Base-by-base conservation (phyloP, 2,329 filamentous ascomycete genomes). In the Graphiopsis chlorocephala region DNA sequence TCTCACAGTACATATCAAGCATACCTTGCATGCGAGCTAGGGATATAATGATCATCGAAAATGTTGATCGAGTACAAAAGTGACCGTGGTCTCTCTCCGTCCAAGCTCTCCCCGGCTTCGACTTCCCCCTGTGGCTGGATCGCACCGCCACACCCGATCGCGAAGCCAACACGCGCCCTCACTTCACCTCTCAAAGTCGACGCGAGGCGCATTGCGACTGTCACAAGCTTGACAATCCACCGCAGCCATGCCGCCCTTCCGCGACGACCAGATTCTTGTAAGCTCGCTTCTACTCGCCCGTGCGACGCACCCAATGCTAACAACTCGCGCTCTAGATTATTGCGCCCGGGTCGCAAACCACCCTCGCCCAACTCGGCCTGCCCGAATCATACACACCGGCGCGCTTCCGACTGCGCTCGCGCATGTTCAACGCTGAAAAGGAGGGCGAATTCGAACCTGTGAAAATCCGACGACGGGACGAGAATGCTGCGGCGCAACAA, bases 321-420 rank as follows among this genome's bases (percentile, higher is more conserved):
- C 28, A 58, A 65, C 47, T 63, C 48, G 38, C 29, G 11, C 23
- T 23, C 25, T 64, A 75, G 73, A 82, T 93, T 76, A 88, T 93
- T 79, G 90, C 89, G 78, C 90, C 90, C 35, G 93, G 93, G 75
- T 97, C 93, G 77, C 89, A 90, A 79, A 94, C 89, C 69, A 97
- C 93, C 65, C 87, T 96, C 81, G 93, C 93, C 70, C 93, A 97
- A 84, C 86, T 97, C 47, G 93, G 93, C 60, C 90, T 95, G 72
- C 89, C 88, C 72, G 93, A 97, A 81, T 88, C 87, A n/a, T 89
- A 98, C 77, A 96, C 93, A 38, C 93, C 93, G 50, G 92, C 95
- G n/a, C 85, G 88, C 67, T 86, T 91, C 77, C 91, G 93, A 70
- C 86, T 98, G 70, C 88, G 91, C 33, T 97, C 94, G 78, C 90